Evolutionary conservation across 2,329 filamentous ascomycete species (phyloP).

Genomic region (Nemania diffusa): DNA sequence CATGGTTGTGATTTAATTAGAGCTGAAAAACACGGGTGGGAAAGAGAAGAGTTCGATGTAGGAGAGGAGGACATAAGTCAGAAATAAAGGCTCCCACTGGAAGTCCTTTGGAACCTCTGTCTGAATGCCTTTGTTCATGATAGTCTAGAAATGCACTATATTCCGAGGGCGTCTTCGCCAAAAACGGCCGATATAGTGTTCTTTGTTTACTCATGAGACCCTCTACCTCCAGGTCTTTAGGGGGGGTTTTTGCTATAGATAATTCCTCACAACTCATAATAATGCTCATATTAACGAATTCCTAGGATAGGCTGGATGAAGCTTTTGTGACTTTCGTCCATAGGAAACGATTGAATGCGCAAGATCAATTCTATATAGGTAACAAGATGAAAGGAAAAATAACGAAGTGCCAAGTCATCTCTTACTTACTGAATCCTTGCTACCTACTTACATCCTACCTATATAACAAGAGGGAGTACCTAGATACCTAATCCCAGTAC

Average conservation of each 20-base stretch:
- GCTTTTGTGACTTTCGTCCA: background rate
- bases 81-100: slow-evolving; percentile 22
- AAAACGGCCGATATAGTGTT: slow-evolving; percentile 29
- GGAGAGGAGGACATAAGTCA: slow-evolving; percentile 5
- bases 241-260: background rate
- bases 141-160: slow-evolving; percentile 32
- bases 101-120: slow-evolving; percentile 34
- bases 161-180: slow-evolving; percentile 41
- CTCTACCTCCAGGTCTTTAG: background rate
- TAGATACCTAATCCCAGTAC: too few relatives aligned
- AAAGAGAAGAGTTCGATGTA: background rate
- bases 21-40: slow-evolving; percentile 1
- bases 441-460: too few relatives aligned
- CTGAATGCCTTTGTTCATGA: slow-evolving; percentile 45
- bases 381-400: too few relatives aligned
- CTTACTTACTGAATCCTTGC: too few relatives aligned
- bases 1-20: slow-evolving; percentile 25
- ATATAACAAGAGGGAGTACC: too few relatives aligned
- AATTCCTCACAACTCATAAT: background rate
- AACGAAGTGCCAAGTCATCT: too few relatives aligned
- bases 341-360: background rate
- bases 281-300: background rate
- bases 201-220: slow-evolving; percentile 32
- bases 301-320: background rate
- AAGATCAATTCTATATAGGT: too few relatives aligned